These are phyloP conservation scores for Coniochaeta sp. DNA, from an alignment of 2,329 filamentous ascomycete genomes.

Conservation along the genomic window DNA sequence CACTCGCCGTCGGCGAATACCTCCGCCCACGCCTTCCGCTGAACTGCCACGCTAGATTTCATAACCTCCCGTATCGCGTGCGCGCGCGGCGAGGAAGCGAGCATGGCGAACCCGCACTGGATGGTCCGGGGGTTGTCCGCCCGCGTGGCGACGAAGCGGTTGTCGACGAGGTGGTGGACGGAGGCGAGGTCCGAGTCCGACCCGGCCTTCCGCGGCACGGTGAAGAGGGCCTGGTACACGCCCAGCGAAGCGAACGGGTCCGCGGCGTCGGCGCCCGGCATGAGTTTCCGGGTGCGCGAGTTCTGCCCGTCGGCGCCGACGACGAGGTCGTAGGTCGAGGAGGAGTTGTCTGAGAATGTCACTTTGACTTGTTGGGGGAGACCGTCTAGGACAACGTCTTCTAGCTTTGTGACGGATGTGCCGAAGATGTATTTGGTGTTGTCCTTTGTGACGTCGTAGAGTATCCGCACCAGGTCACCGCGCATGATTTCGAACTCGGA, in stretches of 20 bases:
- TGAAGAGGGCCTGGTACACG: constrained; percentile 24
- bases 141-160: constrained; percentile 29
- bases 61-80: constrained; percentile 11
- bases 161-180: constrained; percentile 17
- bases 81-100: constrained; percentile 18
- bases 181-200: constrained; percentile 11
- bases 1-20: constrained; percentile 33
- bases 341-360: constrained; percentile 33
- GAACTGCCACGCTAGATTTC: constrained; percentile 20
- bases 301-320: constrained; percentile 47
- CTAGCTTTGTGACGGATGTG: constrained; percentile 16
- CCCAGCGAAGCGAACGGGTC: constrained; percentile 14
- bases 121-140: constrained; percentile 27
- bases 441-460: constrained; percentile 33
- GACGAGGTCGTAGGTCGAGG: constrained; percentile 39
- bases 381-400: constrained; percentile 16
- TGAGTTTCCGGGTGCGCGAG: constrained; percentile 34
- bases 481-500: constrained; percentile 56
- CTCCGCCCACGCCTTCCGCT: constrained; percentile 31
- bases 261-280: constrained; percentile 19
- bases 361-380: constrained; percentile 18
- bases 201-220: constrained; percentile 15
- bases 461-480: constrained; percentile 43
- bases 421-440: constrained; percentile 20
- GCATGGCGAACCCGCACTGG: constrained; percentile 29